These are phyloP conservation scores for Trebouxiophyceae sp. DNA, from an alignment of 163 green algal genomes.

Conservation along the genomic window DNA sequence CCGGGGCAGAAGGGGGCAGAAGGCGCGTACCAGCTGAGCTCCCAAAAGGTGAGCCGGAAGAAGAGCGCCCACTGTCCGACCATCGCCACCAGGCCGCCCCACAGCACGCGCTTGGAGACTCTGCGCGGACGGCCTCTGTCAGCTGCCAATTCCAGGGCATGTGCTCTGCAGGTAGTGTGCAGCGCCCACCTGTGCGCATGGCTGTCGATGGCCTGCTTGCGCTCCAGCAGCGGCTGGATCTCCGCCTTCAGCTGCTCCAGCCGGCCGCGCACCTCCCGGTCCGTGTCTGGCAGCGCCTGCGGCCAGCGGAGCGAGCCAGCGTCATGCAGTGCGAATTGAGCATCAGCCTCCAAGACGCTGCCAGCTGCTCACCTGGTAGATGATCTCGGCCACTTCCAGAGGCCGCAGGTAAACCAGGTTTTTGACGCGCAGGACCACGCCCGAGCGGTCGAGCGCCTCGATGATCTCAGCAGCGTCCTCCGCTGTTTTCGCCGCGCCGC, in stretches of 20 bases:
- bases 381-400: constrained; percentile 16
- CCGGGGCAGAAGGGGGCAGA: no score
- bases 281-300: constrained; percentile 14
- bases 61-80: constrained; percentile 11
- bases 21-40: constrained; percentile 30
- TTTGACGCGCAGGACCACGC: constrained; percentile 19
- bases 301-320: background rate
- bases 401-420: constrained; percentile 25
- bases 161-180: no score
- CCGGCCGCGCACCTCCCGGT: constrained; percentile 7
- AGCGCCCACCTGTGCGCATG: constrained; percentile 4
- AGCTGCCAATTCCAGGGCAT: background rate
- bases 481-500: constrained; percentile 1
- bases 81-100: constrained; percentile 8
- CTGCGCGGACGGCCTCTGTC: background rate
- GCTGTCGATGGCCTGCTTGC: constrained; percentile 14
- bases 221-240: constrained; percentile 8
- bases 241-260: constrained; percentile 9
- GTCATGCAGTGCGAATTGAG: no score
- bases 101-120: constrained; percentile 4
- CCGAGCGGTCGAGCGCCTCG: constrained; percentile 17
- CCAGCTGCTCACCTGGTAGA: constrained; percentile 15
- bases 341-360: no score
- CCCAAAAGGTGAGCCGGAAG: constrained; percentile 35
- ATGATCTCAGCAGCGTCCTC: constrained; percentile 16